A percentile compares a stretch with the other conserved stretches of the same genome.
Evolutionary conservation across 306 rosid species (phyloP).

Genomic region (Casuarina equisetifolia): DNA sequence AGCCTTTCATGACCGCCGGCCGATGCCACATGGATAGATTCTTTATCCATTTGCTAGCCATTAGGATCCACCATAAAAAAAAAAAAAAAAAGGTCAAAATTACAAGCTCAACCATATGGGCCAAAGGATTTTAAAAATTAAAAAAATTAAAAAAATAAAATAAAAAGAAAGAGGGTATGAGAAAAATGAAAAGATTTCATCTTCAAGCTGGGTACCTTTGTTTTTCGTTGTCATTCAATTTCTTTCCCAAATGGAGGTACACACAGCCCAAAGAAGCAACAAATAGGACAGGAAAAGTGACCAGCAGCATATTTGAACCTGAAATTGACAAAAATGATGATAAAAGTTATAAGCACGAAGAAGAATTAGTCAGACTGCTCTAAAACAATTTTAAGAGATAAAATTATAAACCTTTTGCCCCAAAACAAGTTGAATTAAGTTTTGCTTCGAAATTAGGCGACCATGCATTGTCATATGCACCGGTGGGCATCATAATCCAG

Average conservation of each 20-base stretch:
- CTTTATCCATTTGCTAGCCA: neutral
- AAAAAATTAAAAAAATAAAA: no score
- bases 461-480: constrained; percentile 31
- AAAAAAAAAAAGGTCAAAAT: neutral
- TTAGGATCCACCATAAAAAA: no score
- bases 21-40: constrained; percentile 19
- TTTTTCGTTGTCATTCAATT: constrained; percentile 2
- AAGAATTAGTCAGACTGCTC: no score
- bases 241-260: constrained; percentile 35
- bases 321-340: neutral
- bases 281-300: constrained; percentile 41
- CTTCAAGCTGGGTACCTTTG: neutral
- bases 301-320: constrained; percentile 32
- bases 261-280: constrained; percentile 40
- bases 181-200: no score
- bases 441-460: constrained; percentile 15
- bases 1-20: constrained; percentile 42
- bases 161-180: no score
- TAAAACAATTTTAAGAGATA: no score
- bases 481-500: constrained; percentile 45
- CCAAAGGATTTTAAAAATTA: neutral
- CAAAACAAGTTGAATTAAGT: constrained; percentile 25
- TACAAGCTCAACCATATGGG: neutral
- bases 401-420: constrained; percentile 34
- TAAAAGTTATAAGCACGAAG: no score